Percentiles rank a stretch among this genome's conserved stretches.
Evolutionary conservation across 306 rosid genomes (phyloP).

Genomic region (Abrus pulchellus): DNA sequence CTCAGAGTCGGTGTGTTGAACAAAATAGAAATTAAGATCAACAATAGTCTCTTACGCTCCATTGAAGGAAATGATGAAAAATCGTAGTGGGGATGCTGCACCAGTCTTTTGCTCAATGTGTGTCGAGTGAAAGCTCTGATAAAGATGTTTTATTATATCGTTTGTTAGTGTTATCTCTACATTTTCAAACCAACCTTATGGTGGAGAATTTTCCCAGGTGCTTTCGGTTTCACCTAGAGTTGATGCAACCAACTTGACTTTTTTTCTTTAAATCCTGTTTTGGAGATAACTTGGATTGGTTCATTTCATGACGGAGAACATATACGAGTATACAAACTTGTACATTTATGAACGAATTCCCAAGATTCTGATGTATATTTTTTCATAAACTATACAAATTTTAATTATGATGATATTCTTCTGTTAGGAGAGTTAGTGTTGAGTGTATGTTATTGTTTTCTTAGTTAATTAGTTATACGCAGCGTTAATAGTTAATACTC

Average conservation of each 20-base stretch:
- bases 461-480: too few relatives aligned
- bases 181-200: slow-evolving; percentile 65
- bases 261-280: neutral
- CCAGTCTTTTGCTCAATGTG: slow-evolving; percentile 6
- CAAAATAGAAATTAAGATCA: slow-evolving; percentile 47
- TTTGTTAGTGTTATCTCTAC: slow-evolving; percentile 37
- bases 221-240: slow-evolving; percentile 51
- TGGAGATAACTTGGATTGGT: neutral
- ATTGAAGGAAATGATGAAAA: slow-evolving; percentile 51
- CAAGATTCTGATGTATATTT: neutral
- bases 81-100: slow-evolving; percentile 2
- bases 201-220: slow-evolving; percentile 49
- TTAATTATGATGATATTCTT: too few relatives aligned
- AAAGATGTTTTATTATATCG: slow-evolving; percentile 43
- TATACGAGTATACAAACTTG: neutral
- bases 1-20: slow-evolving; percentile 42
- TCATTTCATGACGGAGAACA: slow-evolving; percentile 1
- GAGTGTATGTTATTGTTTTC: neutral
- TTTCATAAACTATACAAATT: neutral
- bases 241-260: slow-evolving; percentile 81
- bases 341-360: neutral
- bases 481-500: too few relatives aligned
- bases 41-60: slow-evolving; percentile 43
- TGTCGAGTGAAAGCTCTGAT: neutral
- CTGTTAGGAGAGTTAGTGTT: neutral